Conservation (phyloP, 2,329 filamentous ascomycete genomes). For the Aspergillus floridensis region DNA sequence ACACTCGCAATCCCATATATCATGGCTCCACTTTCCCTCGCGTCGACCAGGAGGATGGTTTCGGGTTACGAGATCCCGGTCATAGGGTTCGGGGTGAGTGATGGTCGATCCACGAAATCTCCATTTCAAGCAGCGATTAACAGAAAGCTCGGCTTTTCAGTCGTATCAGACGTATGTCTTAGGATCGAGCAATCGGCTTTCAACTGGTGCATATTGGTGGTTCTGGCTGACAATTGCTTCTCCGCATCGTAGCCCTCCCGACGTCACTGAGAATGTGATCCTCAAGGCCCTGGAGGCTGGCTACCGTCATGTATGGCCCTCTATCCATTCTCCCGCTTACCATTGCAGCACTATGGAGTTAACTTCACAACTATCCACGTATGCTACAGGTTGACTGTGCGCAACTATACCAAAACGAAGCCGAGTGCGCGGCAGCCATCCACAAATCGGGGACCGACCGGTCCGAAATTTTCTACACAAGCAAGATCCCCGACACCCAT, state of each 20-base stretch:
- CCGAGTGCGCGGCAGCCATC: constrained; percentile 54
- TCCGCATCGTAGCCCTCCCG: constrained; percentile 47
- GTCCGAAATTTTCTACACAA: constrained; percentile 61
- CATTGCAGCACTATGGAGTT: neutral
- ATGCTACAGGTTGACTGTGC: constrained; percentile 55
- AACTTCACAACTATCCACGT: neutral
- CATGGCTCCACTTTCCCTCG: constrained; percentile 30
- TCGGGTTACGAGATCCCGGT: constrained; percentile 42
- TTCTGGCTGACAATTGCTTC: neutral
- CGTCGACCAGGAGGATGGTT: constrained; percentile 39
- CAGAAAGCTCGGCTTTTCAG: constrained; percentile 16
- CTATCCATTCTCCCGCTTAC: neutral
- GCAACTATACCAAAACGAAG: constrained; percentile 58
- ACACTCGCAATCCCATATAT: neutral
- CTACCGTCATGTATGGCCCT: constrained; percentile 54
- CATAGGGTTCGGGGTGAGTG: constrained; percentile 43
- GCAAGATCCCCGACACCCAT: constrained; percentile 53
- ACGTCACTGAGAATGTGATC: constrained; percentile 57
- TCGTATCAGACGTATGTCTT: constrained; percentile 41
- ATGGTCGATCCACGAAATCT: neutral
- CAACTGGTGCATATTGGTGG: neutral
- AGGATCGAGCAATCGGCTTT: neutral
- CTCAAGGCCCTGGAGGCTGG: constrained; percentile 55
- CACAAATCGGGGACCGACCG: constrained; percentile 52
- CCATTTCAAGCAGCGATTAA: neutral